Conservation (phyloP, 108 stramenopile species). For the Pinguiococcus pyrenoidosus region DNA sequence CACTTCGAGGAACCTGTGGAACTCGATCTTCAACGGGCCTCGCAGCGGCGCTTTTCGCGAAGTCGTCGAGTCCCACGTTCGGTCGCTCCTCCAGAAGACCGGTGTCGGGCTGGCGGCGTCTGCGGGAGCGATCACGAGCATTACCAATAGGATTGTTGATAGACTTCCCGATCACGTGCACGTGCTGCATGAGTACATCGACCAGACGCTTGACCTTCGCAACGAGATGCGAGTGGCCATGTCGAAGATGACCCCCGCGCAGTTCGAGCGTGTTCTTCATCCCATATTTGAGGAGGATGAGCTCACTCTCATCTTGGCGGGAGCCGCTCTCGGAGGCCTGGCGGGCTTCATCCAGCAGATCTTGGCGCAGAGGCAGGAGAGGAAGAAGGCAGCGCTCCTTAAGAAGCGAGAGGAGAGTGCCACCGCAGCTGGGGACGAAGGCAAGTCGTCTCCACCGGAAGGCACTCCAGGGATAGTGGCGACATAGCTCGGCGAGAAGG, state of each 20-base stretch:
- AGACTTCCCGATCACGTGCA: conserved; percentile 18
- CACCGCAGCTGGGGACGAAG: no score
- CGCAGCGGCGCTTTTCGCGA: conserved; percentile 56
- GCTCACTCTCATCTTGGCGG: conserved; percentile 70
- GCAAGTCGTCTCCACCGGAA: no score
- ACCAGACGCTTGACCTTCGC: conserved; percentile 41
- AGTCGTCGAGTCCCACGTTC: neutral
- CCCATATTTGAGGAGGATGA: conserved; percentile 95
- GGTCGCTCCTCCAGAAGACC: neutral
- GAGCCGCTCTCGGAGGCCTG: conserved; percentile 68
- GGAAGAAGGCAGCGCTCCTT: conserved; percentile 12
- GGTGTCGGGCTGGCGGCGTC: neutral
- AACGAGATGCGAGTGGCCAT: conserved; percentile 61
- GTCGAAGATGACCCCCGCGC: conserved; percentile 49
- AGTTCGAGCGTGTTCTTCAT: conserved; percentile 81
- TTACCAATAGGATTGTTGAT: neutral
- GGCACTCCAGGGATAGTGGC: no score
- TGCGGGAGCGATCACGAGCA: neutral
- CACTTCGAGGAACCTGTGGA: conserved; percentile 45
- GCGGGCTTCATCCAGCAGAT: conserved; percentile 68
- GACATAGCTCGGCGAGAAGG: no score
- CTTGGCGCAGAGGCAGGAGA: conserved; percentile 14
- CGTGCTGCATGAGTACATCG: conserved; percentile 45
- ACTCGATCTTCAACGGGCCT: conserved; percentile 61
- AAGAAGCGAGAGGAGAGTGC: no score